phyloP scores from a whole-genome alignment of 1,284 basidiomycete species.

The Leccinum pallidistipes region DNA sequence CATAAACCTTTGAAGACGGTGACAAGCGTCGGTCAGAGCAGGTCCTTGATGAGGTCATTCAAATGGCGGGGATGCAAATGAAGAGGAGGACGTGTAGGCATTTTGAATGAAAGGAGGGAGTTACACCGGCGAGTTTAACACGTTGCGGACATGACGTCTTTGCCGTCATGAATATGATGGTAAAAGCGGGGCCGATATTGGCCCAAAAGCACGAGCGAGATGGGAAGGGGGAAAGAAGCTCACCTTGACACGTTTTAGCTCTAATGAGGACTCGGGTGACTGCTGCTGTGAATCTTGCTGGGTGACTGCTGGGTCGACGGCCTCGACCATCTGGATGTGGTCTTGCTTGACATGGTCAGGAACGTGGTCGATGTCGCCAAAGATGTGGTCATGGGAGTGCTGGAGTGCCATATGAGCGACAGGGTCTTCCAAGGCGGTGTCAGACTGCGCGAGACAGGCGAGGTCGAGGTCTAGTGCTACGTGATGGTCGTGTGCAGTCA shows the following conservation, averaged over 20 bases:
- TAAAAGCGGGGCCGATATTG: conserved; percentile 16
- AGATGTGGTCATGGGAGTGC: conserved; percentile 36
- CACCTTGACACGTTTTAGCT: conserved; percentile 45
- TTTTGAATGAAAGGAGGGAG: conserved; percentile 20
- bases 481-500: conserved; percentile 32
- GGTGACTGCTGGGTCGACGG: conserved; percentile 36
- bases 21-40: conserved; percentile 32
- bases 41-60: conserved; percentile 36
- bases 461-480: conserved; percentile 32
- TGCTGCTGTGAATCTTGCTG: conserved; percentile 39
- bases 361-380: conserved; percentile 39
- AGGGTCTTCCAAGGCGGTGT: conserved; percentile 29
- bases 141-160: conserved; percentile 27
- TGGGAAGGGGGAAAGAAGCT: conserved; percentile 30
- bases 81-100: conserved; percentile 17
- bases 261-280: conserved; percentile 36
- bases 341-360: conserved; percentile 35
- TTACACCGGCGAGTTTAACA: conserved; percentile 16
- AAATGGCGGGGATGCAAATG: conserved; percentile 25
- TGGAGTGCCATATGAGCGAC: conserved; percentile 30
- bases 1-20: conserved; percentile 72
- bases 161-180: conserved; percentile 22
- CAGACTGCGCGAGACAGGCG: conserved; percentile 31
- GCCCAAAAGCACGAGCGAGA: conserved; percentile 15
- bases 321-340: conserved; percentile 37